Evolutionary conservation across 345 rosid species (phyloP), one percentile per base, ranked within the genome.

Genomic region (Theobroma cacao): DNA sequence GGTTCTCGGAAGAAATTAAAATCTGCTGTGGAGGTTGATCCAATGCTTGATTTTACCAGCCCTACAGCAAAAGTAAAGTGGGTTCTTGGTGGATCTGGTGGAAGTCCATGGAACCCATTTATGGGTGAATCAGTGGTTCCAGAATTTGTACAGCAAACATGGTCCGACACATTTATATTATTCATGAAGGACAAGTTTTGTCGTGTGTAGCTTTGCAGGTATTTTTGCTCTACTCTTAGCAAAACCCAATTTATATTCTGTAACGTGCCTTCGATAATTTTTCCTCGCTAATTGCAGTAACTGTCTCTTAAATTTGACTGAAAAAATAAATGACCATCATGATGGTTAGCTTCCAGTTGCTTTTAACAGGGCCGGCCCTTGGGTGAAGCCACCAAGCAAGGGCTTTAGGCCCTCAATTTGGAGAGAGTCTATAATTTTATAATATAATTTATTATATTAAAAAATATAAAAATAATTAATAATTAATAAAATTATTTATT

Each of bases 41-140:
- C 83, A 71, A 43, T 58, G 55, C 45, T 63, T 1, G 68, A 77
- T 38, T 66, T 41, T 56, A 12, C 77, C 64, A 82, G 34, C 61
- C 85, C 84, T 20, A 89, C 91, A 0, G 64, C 78, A 48, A 84
- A 82, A 83, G 81, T 87, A 5, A 90, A 90, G 64, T 90, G 96
- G 93, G 91, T 91, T 72, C 86, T 90, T 48, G 79, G 80, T 6
- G 86, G 90, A 79, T 81, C 84, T 5, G 60, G 84, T 10, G 90
- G 85, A 72, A 80, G 74, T 63, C 41, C 38, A 47, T 90, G 90
- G 87, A 85, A 78, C 31, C 75, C 91, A 14, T 69, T 78, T 33
- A 34, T 89, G 30, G 83, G 47, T 2, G 92, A 88, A 47, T 81
- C 82, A 28, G 60, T 65, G n/a, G 84, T 89, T 26, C 82, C 90